Conservation (phyloP, 805 yeast species). For the Candida ponderosae region DNA sequence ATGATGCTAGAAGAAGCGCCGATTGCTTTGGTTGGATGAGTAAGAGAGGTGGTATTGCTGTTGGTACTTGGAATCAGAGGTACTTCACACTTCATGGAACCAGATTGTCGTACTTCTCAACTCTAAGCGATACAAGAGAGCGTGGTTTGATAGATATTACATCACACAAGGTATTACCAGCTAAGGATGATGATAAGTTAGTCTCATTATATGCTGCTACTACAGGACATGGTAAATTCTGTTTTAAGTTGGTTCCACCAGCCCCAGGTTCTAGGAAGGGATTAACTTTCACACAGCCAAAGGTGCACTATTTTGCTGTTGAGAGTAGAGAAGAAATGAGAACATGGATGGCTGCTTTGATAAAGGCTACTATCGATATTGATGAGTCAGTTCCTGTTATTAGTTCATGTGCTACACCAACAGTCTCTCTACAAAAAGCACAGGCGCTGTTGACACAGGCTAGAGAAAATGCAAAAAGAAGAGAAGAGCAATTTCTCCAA, state of each 20-base stretch:
- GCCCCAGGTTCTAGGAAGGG: slow-evolving; percentile 97
- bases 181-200: slow-evolving; percentile 74
- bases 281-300: slow-evolving; percentile 91
- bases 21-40: slow-evolving; percentile 93
- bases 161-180: slow-evolving; percentile 84
- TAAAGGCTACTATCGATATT: slow-evolving; percentile 93
- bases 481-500: slow-evolving; percentile 32
- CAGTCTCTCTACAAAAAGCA: slow-evolving; percentile 80
- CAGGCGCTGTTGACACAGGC: slow-evolving; percentile 81
- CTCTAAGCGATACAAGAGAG: slow-evolving; percentile 73
- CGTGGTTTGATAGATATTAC: slow-evolving; percentile 94
- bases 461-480: slow-evolving; percentile 59
- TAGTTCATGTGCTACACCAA: slow-evolving; percentile 92
- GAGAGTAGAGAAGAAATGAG: slow-evolving; percentile 89
- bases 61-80: slow-evolving; percentile 89
- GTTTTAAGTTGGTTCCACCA: slow-evolving; percentile 92
- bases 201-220: slow-evolving; percentile 87
- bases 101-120: slow-evolving; percentile 78
- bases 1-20: slow-evolving; percentile 69
- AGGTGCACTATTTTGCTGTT: slow-evolving; percentile 93
- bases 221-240: slow-evolving; percentile 88
- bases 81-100: slow-evolving; percentile 86
- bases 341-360: slow-evolving; percentile 88
- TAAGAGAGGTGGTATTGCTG: slow-evolving; percentile 76
- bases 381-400: slow-evolving; percentile 90